Conservation (phyloP, 1,139 yeast species). For the Kodamaea anthophila region DNA sequence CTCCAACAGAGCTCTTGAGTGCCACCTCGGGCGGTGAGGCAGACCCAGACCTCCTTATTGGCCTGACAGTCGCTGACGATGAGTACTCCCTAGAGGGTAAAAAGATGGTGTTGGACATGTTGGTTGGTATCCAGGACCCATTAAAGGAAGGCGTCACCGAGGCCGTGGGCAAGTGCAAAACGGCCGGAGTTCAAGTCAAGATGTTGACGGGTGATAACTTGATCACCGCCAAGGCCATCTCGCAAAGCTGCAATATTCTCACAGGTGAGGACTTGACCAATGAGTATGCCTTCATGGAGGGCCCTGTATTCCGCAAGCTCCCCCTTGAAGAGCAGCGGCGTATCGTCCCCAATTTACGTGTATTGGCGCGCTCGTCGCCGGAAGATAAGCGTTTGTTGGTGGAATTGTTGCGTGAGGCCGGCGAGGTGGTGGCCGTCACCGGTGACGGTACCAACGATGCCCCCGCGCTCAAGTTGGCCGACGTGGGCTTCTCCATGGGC, state of each 20-base stretch:
- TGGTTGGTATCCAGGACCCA: conserved; percentile 95
- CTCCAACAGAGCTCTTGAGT: conserved; percentile 45
- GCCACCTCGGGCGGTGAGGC: conserved; percentile 32
- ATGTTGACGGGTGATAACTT: conserved; percentile 98
- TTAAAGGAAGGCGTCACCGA: conserved; percentile 83
- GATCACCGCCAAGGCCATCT: conserved; percentile 85
- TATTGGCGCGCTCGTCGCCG: conserved; percentile 90
- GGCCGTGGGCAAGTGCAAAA: conserved; percentile 78
- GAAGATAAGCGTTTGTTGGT: conserved; percentile 89
- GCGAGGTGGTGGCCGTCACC: conserved; percentile 96
- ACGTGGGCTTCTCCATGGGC: conserved; percentile 94
- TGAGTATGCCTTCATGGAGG: conserved; percentile 77
- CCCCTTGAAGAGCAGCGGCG: conserved; percentile 48
- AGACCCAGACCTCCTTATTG: conserved; percentile 41
- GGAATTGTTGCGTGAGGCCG: conserved; percentile 68
- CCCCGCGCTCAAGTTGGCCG: conserved; percentile 87
- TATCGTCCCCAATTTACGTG: conserved; percentile 68
- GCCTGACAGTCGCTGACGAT: conserved; percentile 23
- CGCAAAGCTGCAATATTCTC: conserved; percentile 77
- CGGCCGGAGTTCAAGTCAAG: conserved; percentile 89
- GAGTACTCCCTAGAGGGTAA: conserved; percentile 11
- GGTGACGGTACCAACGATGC: conserved; percentile 99
- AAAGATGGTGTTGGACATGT: conserved; percentile 50
- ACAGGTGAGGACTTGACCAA: conserved; percentile 46
- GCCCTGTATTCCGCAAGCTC: conserved; percentile 77